These are phyloP conservation scores for Paraphaeosphaeria sporulosa DNA, from an alignment of 2,329 filamentous ascomycete genomes.

Conservation along the genomic window DNA sequence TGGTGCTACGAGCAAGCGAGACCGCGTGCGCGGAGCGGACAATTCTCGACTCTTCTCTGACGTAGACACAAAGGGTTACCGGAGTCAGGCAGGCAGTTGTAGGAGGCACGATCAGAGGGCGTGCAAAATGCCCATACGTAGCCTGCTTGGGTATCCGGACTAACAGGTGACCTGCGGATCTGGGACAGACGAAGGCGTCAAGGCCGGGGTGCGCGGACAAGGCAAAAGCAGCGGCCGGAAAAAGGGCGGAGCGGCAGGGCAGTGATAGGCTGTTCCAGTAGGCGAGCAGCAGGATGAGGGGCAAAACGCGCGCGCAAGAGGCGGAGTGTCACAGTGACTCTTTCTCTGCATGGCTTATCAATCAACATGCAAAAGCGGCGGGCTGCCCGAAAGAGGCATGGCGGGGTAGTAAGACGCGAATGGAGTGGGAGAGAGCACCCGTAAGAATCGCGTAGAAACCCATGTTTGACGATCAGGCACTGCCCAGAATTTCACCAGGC, in stretches of 20 bases:
- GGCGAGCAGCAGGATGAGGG: conserved; percentile 7
- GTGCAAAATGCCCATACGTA: conserved; percentile 26
- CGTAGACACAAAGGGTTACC: conserved; percentile 11
- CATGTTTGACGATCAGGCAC: conserved; percentile 8
- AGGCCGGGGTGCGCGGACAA: conserved; percentile 14
- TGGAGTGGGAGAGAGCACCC: not conserved
- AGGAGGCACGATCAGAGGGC: conserved; percentile 21
- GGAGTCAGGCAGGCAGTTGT: conserved; percentile 20
- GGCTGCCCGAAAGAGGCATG: conserved; percentile 18
- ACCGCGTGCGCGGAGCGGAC: conserved; percentile 20
- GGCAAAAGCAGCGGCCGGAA: conserved; percentile 24
- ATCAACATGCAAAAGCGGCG: conserved; percentile 21
- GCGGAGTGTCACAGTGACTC: conserved; percentile 12
- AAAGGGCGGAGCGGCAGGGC: conserved; percentile 2
- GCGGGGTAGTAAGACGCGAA: conserved; percentile 15
- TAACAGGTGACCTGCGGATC: conserved; percentile 28
- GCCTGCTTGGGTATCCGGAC: conserved; percentile 13
- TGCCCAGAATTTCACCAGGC: not conserved
- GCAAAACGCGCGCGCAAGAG: conserved; percentile 1
- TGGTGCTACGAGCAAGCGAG: conserved; percentile 16
- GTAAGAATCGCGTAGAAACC: conserved; percentile 8
- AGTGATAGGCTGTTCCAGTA: conserved; percentile 18
- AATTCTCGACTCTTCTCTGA: conserved; percentile 17
- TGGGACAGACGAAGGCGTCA: conserved; percentile 21
- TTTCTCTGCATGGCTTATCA: conserved; percentile 20